Conservation (phyloP, 768 basidiomycete genomes). For the Mrakia blollopis region DNA sequence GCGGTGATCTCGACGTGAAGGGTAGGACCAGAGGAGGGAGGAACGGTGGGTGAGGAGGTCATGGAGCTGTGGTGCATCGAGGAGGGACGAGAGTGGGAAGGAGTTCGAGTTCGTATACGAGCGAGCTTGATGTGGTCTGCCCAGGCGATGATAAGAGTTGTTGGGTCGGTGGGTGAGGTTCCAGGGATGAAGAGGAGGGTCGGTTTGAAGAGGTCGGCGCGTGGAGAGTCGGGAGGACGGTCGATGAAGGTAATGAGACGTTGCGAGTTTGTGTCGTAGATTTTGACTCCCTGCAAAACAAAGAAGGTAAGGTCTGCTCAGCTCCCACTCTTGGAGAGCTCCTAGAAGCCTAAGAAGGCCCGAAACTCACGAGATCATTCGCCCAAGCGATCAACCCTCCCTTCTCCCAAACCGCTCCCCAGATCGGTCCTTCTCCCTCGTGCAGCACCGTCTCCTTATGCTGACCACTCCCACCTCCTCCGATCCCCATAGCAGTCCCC, state of each 20-base stretch:
- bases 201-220: constrained; percentile 92
- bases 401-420: constrained; percentile 75
- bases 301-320: not conserved
- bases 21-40: constrained; percentile 49
- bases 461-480: constrained; percentile 18
- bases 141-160: constrained; percentile 86
- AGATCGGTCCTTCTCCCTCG: constrained; percentile 86
- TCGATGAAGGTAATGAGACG: constrained; percentile 80
- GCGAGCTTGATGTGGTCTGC: constrained; percentile 80
- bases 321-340: not conserved
- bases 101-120: constrained; percentile 50
- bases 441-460: constrained; percentile 83
- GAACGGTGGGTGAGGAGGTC: not conserved
- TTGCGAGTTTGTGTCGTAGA: constrained; percentile 76
- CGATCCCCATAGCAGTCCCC: constrained; percentile 13
- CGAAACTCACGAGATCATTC: constrained; percentile 69
- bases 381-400: constrained; percentile 90
- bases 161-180: constrained; percentile 56
- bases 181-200: constrained; percentile 63
- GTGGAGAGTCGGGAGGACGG: constrained; percentile 70
- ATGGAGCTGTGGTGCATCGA: constrained; percentile 31
- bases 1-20: constrained; percentile 79
- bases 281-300: constrained; percentile 70
- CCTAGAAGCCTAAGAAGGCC: not conserved
- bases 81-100: constrained; percentile 33